Evolutionary conservation across 2,329 filamentous ascomycete species (phyloP), one percentile per base, ranked within the genome.

Genomic region (Sclerotinia glacialis): DNA sequence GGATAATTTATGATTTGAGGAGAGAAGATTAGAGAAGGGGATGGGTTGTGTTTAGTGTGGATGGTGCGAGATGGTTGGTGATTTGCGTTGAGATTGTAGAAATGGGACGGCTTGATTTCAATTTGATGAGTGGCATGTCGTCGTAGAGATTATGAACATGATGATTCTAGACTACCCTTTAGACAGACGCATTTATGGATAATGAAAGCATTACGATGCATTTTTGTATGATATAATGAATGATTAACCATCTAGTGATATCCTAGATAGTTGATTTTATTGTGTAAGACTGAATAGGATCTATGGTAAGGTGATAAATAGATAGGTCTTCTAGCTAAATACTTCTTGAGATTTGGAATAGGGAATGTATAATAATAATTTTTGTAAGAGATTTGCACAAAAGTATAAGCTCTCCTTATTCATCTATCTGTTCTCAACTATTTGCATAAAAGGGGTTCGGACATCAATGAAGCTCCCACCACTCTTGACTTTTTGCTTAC

Each of bases 371-470:
- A n/a, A 46, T 5, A 11, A 31, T 31, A 2, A 21, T n/a, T 5
- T 23, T 2, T 59, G 26, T 12, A 18, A 18, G 49, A 23, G 21
- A 21, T 2, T 4, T 40, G 26, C 9, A 59, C 6, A 44, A 58
- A 58, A 21, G 12, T 26, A 26, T n/a, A 59, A 59, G 8, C 26
- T 26, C 16, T 42, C 6, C 28, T 54, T 37, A 26, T 11, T 16
- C 40, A 14, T 59, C 55, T 42, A 56, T 58, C 28, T 47, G 23
- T 16, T 64, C 49, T 53, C 16, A 40, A 31, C 26, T 46, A 26
- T 21, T 42, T 64, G 31, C 62, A 65, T 65, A 65, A 64, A 58
- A 56, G 53, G 31, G 54, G 53, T 12, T 46, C 31, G 21, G 18
- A 31, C 21, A 42, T 9, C 11, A 26, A 21, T 52, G 59, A 42